These are phyloP conservation scores for Geranium rotundifolium DNA, from an alignment of 345 rosid genomes.

Conservation along the genomic window DNA sequence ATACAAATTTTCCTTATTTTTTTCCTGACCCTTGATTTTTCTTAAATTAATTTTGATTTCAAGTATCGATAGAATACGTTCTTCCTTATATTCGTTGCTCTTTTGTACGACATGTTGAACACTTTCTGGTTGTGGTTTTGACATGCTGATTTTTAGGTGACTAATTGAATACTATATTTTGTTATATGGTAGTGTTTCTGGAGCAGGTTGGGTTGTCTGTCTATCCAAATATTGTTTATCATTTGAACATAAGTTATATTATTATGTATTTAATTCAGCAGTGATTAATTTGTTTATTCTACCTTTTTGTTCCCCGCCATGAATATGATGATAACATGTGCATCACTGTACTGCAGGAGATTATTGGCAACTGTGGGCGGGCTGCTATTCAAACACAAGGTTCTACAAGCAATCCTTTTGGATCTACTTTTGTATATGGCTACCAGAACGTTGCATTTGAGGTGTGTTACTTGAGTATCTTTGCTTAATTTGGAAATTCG, in stretches of 20 bases:
- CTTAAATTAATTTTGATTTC: neutral
- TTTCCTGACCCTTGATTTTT: neutral
- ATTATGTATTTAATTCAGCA: too few species aligned
- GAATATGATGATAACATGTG: conserved; percentile 1
- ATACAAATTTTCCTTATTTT: neutral
- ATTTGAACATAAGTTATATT: too few species aligned
- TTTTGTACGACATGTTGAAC: neutral
- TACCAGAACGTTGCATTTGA: conserved; percentile 87
- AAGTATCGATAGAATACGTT: neutral
- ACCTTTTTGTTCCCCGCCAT: neutral
- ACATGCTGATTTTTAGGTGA: neutral
- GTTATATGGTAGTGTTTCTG: neutral
- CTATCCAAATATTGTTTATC: too few species aligned
- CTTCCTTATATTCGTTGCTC: neutral
- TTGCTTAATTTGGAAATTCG: neutral
- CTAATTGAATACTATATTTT: neutral
- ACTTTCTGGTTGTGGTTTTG: neutral
- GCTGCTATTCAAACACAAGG: conserved; percentile 99
- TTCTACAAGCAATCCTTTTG: conserved; percentile 87
- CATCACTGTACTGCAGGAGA: conserved; percentile 35
- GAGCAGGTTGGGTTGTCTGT: too few species aligned
- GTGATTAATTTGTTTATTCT: neutral
- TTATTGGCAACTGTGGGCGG: conserved; percentile 92
- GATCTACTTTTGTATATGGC: conserved; percentile 91
- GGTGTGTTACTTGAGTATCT: conserved; percentile 29